These are phyloP conservation scores for Hericium erinaceus DNA, from an alignment of 768 basidiomycete genomes.

Conservation along the genomic window DNA sequence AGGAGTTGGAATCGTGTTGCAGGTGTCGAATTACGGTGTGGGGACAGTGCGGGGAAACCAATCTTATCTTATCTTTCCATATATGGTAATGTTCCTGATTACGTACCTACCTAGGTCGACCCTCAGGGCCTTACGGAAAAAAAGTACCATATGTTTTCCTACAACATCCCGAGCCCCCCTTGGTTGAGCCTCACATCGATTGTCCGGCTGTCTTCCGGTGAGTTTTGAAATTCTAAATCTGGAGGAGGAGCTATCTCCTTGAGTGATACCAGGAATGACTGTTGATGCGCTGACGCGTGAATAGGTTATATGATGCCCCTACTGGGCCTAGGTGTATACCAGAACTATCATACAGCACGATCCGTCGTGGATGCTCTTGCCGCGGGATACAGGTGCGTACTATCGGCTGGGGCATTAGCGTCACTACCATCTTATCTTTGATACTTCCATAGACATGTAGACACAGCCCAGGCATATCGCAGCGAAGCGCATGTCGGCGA, in stretches of 20 bases:
- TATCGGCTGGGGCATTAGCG: background rate
- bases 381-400: background rate
- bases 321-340: background rate
- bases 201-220: background rate
- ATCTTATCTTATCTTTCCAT: background rate
- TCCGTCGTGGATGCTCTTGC: background rate
- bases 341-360: background rate
- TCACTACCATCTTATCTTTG: background rate
- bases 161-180: too few species aligned
- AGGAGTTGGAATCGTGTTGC: background rate
- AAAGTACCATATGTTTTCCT: background rate
- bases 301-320: background rate
- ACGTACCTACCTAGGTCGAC: background rate
- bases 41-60: background rate
- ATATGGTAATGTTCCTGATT: background rate
- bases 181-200: background rate
- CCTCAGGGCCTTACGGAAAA: background rate
- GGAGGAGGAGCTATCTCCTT: background rate
- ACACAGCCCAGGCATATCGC: constrained; percentile 30
- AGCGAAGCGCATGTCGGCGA: constrained; percentile 81
- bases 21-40: background rate
- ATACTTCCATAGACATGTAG: background rate
- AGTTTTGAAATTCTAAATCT: background rate
- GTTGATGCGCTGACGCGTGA: background rate
- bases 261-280: background rate